A percentile compares a stretch with the other conserved stretches of the same genome.
These are phyloP conservation scores for Ceratobasidium sp. DNA, from an alignment of 1,284 basidiomycete species.

Conservation along the genomic window DNA sequence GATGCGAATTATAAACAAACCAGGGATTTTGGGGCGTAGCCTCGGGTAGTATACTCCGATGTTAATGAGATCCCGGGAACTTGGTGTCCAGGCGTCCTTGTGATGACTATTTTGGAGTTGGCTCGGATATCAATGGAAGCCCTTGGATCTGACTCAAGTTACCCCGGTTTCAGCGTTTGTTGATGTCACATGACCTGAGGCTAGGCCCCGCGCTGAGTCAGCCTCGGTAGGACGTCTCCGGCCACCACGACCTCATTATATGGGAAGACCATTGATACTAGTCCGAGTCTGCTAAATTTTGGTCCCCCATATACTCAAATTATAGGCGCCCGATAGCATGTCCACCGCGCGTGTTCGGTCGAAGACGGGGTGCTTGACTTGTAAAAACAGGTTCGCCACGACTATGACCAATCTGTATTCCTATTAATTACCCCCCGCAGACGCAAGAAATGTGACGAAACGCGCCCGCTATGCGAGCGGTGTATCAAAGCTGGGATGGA, in stretches of 20 bases:
- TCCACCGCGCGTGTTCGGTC: slow-evolving; percentile 28
- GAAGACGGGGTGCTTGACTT: slow-evolving; percentile 43
- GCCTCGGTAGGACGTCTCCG: slow-evolving; percentile 19
- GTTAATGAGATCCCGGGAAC: too few relatives aligned
- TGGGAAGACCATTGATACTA: background rate
- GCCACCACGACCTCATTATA: background rate
- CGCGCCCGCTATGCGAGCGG: slow-evolving; percentile 21
- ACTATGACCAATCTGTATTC: background rate
- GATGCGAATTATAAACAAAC: too few relatives aligned
- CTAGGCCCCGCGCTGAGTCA: background rate
- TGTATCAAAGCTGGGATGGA: slow-evolving; percentile 22
- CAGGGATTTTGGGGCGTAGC: too few relatives aligned
- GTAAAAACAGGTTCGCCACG: slow-evolving; percentile 39
- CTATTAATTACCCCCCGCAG: background rate
- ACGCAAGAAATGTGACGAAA: slow-evolving; percentile 42
- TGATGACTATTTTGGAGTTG: background rate
- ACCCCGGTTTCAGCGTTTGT: background rate
- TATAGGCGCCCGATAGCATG: background rate
- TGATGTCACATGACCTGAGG: background rate
- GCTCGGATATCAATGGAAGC: slow-evolving; percentile 1
- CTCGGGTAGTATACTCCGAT: too few relatives aligned
- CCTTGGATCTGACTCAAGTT: background rate
- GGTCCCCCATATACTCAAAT: background rate
- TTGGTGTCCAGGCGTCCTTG: too few relatives aligned
- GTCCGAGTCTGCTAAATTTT: background rate